phyloP scores from a whole-genome alignment of 2,329 filamentous ascomycete genomes.

The Thelonectria blattea region DNA sequence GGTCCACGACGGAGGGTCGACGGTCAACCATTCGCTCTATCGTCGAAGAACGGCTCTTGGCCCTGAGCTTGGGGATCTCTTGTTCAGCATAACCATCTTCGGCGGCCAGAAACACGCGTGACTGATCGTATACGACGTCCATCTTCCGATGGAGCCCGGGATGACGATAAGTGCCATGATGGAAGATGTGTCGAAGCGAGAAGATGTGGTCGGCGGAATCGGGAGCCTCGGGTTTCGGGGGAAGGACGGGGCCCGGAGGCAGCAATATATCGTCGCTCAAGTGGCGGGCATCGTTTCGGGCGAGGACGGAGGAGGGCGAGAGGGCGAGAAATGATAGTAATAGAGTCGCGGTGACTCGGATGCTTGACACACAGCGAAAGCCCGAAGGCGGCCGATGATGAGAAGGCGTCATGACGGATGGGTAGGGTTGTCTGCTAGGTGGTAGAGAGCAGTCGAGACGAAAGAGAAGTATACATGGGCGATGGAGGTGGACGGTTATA shows the following conservation, averaged over 20 bases:
- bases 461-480: background rate
- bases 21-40: slow-evolving; percentile 87
- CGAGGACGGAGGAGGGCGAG: slow-evolving; percentile 51
- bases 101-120: slow-evolving; percentile 64
- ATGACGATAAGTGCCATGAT: slow-evolving; percentile 83
- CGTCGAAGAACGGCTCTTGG: slow-evolving; percentile 67
- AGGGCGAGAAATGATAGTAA: slow-evolving; percentile 72
- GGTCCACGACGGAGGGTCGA: slow-evolving; percentile 76
- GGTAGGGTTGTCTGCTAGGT: slow-evolving; percentile 11
- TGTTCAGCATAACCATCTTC: slow-evolving; percentile 63
- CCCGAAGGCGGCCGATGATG: slow-evolving; percentile 23
- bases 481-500: background rate
- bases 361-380: slow-evolving; percentile 58
- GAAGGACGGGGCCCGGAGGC: slow-evolving; percentile 47
- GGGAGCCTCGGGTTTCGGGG: slow-evolving; percentile 51
- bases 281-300: slow-evolving; percentile 43
- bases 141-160: slow-evolving; percentile 78
- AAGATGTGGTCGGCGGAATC: slow-evolving; percentile 63
- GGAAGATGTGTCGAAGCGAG: slow-evolving; percentile 86
- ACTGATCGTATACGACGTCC: slow-evolving; percentile 67
- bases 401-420: slow-evolving; percentile 31
- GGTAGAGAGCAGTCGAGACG: slow-evolving; percentile 9
- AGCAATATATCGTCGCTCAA: slow-evolving; percentile 52
- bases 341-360: slow-evolving; percentile 67
- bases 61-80: slow-evolving; percentile 59